Evolutionary conservation across 257 asterid genomes (phyloP).

Genomic region (Solanum boliviense): DNA sequence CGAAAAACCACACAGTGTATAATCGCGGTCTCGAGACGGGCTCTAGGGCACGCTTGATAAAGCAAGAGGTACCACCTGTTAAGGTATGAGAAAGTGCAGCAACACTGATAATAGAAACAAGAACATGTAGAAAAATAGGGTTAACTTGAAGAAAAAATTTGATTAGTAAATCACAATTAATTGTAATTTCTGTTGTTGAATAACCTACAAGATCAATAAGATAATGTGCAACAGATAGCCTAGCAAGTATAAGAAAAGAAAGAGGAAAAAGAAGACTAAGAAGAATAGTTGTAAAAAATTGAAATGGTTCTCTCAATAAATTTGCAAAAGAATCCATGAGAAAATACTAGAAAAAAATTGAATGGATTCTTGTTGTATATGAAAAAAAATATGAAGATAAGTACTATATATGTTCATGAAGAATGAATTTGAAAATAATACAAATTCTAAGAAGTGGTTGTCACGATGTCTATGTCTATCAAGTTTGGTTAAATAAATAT

Average conservation of each 20-base stretch:
- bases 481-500: background rate
- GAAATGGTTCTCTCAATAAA: slow-evolving; percentile 27
- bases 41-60: background rate
- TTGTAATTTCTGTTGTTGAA: background rate
- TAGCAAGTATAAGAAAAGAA: slow-evolving; percentile 63
- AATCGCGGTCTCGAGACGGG: slow-evolving; percentile 10
- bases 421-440: background rate
- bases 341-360: background rate
- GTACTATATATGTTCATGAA: background rate
- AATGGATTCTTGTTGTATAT: background rate
- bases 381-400: background rate
- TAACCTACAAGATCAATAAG: slow-evolving; percentile 23
- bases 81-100: slow-evolving; percentile 36
- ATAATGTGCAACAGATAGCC: slow-evolving; percentile 46
- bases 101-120: slow-evolving; percentile 29
- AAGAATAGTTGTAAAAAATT: slow-evolving; percentile 34
- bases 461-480: slow-evolving; percentile 17
- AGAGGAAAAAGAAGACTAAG: slow-evolving; percentile 80
- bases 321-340: background rate
- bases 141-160: slow-evolving; percentile 22
- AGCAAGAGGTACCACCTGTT: slow-evolving; percentile 3
- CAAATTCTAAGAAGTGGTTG: slow-evolving; percentile 16
- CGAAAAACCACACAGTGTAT: slow-evolving; percentile 38
- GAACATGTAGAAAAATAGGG: slow-evolving; percentile 34
- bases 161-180: background rate